Evolutionary conservation across 768 basidiomycete genomes (phyloP), one percentile per base, ranked within the genome.

Genomic region (Tephrocybe sp.): DNA sequence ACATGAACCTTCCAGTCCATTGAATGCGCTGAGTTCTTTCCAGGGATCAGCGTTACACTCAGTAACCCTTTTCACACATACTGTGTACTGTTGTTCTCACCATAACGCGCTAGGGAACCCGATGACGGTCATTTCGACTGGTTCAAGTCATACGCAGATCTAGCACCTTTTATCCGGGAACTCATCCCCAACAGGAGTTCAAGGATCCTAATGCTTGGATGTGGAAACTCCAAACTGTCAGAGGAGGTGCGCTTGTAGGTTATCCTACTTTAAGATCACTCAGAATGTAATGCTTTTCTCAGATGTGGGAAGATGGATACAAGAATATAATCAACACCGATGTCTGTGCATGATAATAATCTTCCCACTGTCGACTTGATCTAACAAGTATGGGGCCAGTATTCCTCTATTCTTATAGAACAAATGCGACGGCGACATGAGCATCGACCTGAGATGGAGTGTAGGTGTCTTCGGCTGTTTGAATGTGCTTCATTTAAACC

Each of bases 291-390:
- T 13, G 11, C 20, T 32, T 45, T 46, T 35, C 54, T 5, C 22
- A 92, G 86, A 89, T 93, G 89, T 92, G 87, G 74, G 85, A 91
- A 53, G 89, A 90, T 57, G 89, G 89, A 1, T 94, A 91, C 67
- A 79, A 72, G 56, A 83, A 86, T 53, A 87, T 94, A 44, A 78
- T 85, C 54, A 93, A 92, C 62, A 72, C 82, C 13, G 92, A 93
- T 54, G 89, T 89, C 56, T 58, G 78, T 62, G 45, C 10, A 16
- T 23, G 30, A 43, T 20, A 9, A 22, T 33, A n/a, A 31, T 36
- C 19, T 31, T 23, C 20, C 38, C 22, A 12, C 26, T 31, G 9
- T n/a, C 13, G 6, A 35, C 23, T 40, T 23, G 22, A 45, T n/a
- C 23, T 46, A 38, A 32, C 39, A 40, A 36, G 5, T 11, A 14